phyloP scores from a whole-genome alignment of 2,329 filamentous ascomycete species.

The Cytospora piceae region DNA sequence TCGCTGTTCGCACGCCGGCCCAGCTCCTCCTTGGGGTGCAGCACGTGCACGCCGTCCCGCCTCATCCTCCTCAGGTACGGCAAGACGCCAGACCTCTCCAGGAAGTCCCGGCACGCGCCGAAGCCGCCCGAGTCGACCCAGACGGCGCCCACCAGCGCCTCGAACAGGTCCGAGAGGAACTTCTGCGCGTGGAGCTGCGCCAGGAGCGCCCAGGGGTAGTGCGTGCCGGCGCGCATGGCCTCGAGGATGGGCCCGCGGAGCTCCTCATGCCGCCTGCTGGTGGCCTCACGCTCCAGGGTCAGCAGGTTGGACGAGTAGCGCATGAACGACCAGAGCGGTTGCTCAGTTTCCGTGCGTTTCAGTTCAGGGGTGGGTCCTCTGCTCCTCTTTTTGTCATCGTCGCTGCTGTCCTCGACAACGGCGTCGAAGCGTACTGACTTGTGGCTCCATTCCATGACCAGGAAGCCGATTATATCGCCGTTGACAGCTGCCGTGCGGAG shows the following conservation, averaged over 20 bases:
- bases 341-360: conserved; percentile 29
- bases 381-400: conserved; percentile 28
- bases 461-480: conserved; percentile 76
- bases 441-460: conserved; percentile 63
- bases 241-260: conserved; percentile 54
- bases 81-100: conserved; percentile 68
- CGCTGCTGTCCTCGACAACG: background rate
- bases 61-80: conserved; percentile 65
- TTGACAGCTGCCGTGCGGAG: conserved; percentile 80
- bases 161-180: conserved; percentile 82
- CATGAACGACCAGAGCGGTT: conserved; percentile 71
- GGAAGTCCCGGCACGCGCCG: conserved; percentile 60
- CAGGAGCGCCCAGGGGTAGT: conserved; percentile 80
- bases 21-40: conserved; percentile 71
- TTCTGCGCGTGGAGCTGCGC: conserved; percentile 70
- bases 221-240: conserved; percentile 51
- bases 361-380: conserved; percentile 31
- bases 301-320: conserved; percentile 58
- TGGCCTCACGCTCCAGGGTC: conserved; percentile 48
- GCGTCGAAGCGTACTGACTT: conserved; percentile 38
- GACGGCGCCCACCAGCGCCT: conserved; percentile 78
- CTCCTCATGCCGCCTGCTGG: conserved; percentile 49
- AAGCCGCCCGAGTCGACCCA: conserved; percentile 78
- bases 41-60: conserved; percentile 55
- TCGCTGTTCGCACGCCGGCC: conserved; percentile 58